These are phyloP conservation scores for Thermothelomyces thermophilus DNA, from an alignment of 2,329 filamentous ascomycete genomes.

Conservation along the genomic window DNA sequence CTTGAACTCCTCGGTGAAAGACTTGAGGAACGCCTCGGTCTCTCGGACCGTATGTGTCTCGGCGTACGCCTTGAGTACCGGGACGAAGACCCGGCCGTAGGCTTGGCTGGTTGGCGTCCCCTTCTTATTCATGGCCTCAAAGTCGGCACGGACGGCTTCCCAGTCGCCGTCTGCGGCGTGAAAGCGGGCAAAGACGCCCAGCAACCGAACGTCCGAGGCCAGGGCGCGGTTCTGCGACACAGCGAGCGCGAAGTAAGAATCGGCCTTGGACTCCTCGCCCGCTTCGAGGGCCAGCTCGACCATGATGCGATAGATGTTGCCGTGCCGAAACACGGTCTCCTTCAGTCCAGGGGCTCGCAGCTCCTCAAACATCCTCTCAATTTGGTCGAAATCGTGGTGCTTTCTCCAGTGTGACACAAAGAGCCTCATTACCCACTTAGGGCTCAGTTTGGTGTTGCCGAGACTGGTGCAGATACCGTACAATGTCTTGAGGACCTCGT, in stretches of 20 bases:
- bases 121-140: slow-evolving; percentile 28
- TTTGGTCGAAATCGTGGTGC: slow-evolving; percentile 24
- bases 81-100: slow-evolving; percentile 32
- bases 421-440: slow-evolving; percentile 34
- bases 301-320: slow-evolving; percentile 35
- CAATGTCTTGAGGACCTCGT: slow-evolving; percentile 28
- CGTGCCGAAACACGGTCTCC: slow-evolving; percentile 25
- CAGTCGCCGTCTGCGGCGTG: slow-evolving; percentile 37
- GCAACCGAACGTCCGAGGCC: slow-evolving; percentile 30
- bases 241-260: slow-evolving; percentile 27
- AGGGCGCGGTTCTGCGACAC: slow-evolving; percentile 25
- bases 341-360: slow-evolving; percentile 23
- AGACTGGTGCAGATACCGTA: slow-evolving; percentile 21
- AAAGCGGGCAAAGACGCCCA: slow-evolving; percentile 32
- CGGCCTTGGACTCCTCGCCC: slow-evolving; percentile 28
- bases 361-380: slow-evolving; percentile 25
- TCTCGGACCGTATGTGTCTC: slow-evolving; percentile 35
- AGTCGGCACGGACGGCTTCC: slow-evolving; percentile 32
- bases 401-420: slow-evolving; percentile 33
- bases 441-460: slow-evolving; percentile 23
- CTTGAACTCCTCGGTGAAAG: slow-evolving; percentile 32
- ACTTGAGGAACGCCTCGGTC: slow-evolving; percentile 34
- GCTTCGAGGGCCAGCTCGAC: slow-evolving; percentile 36
- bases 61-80: slow-evolving; percentile 35
- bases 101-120: slow-evolving; percentile 9